These are phyloP conservation scores for Xylaria sp. DNA, from an alignment of 2,329 filamentous ascomycete genomes.

Conservation along the genomic window DNA sequence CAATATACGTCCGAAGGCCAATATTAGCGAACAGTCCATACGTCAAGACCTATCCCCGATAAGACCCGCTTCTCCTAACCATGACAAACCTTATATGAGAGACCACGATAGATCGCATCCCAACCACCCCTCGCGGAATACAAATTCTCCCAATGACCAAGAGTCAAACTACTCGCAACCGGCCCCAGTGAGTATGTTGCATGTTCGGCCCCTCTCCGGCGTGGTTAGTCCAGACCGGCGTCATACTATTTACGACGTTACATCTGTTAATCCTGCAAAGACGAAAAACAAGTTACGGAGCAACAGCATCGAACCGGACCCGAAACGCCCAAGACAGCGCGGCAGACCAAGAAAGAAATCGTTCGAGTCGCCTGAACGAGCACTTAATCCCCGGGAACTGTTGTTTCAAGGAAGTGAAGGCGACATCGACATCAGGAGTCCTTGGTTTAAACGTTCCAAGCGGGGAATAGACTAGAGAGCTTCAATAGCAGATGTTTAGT, in stretches of 20 bases:
- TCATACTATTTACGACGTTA: background rate
- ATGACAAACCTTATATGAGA: background rate
- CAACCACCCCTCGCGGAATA: background rate
- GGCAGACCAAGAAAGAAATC: conserved; percentile 20
- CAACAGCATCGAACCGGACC: background rate
- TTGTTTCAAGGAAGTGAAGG: conserved; percentile 20
- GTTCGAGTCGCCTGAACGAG: conserved; percentile 6
- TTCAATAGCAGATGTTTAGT: background rate
- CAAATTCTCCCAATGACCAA: background rate
- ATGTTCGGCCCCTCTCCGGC: background rate
- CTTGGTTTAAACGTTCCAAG: conserved; percentile 30
- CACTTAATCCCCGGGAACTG: conserved; percentile 27
- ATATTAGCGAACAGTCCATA: background rate
- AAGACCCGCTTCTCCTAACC: background rate
- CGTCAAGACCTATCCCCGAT: background rate
- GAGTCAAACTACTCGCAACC: background rate
- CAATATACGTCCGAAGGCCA: background rate
- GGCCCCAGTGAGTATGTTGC: background rate
- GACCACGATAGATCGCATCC: background rate
- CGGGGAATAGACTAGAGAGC: conserved; percentile 11
- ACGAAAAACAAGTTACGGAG: background rate
- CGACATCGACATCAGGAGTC: conserved; percentile 27
- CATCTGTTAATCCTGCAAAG: background rate
- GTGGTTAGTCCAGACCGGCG: background rate
- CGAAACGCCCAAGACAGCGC: conserved; percentile 10